Evolutionary conservation across 495 filamentous ascomycete species (phyloP).

Genomic region (Trichocladium uniseriatum): DNA sequence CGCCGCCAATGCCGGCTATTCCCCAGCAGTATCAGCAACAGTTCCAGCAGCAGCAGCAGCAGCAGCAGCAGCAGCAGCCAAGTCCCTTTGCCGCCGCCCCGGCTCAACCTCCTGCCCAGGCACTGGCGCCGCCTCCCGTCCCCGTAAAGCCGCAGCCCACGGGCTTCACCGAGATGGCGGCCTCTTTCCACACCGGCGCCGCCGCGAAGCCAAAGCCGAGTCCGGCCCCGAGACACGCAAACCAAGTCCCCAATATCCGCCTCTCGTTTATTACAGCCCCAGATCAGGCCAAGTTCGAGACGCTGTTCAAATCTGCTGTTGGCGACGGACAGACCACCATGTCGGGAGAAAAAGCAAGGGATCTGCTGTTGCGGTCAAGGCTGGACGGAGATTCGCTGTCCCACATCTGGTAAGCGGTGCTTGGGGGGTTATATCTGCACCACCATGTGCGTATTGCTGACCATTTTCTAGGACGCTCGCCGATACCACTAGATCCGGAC

Average conservation of each 20-base stretch:
- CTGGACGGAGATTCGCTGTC: constrained; percentile 72
- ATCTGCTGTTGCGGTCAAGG: constrained; percentile 79
- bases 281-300: constrained; percentile 97
- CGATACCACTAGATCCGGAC: constrained; percentile 93
- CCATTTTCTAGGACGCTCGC: constrained; percentile 64
- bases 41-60: constrained; percentile 33
- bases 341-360: constrained; percentile 83
- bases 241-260: constrained; percentile 88
- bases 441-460: background rate
- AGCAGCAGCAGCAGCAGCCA: constrained; percentile 37
- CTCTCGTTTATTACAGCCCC: constrained; percentile 91
- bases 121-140: constrained; percentile 30
- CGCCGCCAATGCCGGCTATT: constrained; percentile 48
- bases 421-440: background rate
- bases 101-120: constrained; percentile 20
- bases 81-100: constrained; percentile 30
- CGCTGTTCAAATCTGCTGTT: constrained; percentile 92
- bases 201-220: constrained; percentile 42
- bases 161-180: constrained; percentile 70
- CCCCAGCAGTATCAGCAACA: constrained; percentile 42
- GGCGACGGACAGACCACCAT: constrained; percentile 74
- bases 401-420: constrained; percentile 64
- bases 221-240: constrained; percentile 34
- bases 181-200: constrained; percentile 63
- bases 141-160: constrained; percentile 60